Conservation (phyloP, 768 basidiomycete genomes). For the Tylopilus felleus region DNA sequence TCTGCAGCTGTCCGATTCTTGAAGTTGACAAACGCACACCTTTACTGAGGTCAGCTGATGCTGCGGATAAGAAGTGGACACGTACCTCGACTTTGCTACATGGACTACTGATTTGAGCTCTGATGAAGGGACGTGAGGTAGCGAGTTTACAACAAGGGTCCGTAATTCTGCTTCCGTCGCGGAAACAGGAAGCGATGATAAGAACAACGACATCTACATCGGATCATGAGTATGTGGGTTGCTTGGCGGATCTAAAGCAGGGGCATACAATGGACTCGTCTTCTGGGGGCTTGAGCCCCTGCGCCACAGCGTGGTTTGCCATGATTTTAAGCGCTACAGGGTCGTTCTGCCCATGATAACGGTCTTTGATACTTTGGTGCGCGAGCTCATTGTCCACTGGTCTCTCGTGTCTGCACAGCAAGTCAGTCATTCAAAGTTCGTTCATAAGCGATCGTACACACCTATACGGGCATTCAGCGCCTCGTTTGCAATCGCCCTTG, state of each 20-base stretch:
- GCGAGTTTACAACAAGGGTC: constrained; percentile 62
- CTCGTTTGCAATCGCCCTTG: constrained; percentile 93
- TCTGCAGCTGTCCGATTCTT: constrained; percentile 80
- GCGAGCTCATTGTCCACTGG: constrained; percentile 78
- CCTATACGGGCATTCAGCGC: constrained; percentile 89
- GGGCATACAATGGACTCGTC: constrained; percentile 77
- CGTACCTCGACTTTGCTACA: constrained; percentile 73
- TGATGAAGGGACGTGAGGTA: constrained; percentile 59
- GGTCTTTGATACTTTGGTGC: constrained; percentile 91
- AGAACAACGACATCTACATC: constrained; percentile 88
- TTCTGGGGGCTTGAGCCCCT: constrained; percentile 87
- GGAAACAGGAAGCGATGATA: constrained; percentile 67
- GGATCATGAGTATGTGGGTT: constrained; percentile 3
- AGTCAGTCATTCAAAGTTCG: background rate
- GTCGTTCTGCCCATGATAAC: constrained; percentile 90
- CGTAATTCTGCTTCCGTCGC: constrained; percentile 75
- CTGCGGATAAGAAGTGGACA: background rate
- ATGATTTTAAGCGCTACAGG: constrained; percentile 94
- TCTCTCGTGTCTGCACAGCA: constrained; percentile 70
- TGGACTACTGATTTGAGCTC: constrained; percentile 83
- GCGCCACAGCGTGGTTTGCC: constrained; percentile 67
- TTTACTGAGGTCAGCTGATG: constrained; percentile 25
- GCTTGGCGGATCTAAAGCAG: background rate
- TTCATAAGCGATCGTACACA: constrained; percentile 25
- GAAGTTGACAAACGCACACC: constrained; percentile 97